These are phyloP conservation scores for Zalerion maritima DNA, from an alignment of 495 filamentous ascomycete species.

Conservation along the genomic window DNA sequence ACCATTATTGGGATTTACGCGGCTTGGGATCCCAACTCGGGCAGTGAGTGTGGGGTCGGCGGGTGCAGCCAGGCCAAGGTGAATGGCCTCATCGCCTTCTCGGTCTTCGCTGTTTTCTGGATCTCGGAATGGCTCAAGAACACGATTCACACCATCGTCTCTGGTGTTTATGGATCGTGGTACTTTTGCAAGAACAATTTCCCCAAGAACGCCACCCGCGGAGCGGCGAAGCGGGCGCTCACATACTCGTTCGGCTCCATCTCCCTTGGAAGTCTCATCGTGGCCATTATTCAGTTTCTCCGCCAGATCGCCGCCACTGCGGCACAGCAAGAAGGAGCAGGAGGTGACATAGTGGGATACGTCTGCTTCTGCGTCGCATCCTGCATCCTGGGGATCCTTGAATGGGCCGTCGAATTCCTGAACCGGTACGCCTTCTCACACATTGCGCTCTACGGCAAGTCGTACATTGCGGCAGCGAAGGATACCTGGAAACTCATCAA, in stretches of 20 bases:
- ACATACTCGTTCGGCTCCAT: slow-evolving; percentile 91
- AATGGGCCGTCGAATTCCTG: slow-evolving; percentile 72
- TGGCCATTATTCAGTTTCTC: slow-evolving; percentile 76
- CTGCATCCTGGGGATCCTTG: slow-evolving; percentile 61
- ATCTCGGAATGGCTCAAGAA: slow-evolving; percentile 86
- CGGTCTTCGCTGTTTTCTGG: slow-evolving; percentile 87
- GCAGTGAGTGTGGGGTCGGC: slow-evolving; percentile 45
- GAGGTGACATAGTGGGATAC: slow-evolving; percentile 54
- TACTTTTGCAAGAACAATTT: slow-evolving; percentile 67
- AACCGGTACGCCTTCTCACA: slow-evolving; percentile 82
- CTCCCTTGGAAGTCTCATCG: slow-evolving; percentile 66
- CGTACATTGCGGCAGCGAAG: slow-evolving; percentile 72
- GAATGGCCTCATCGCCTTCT: slow-evolving; percentile 70
- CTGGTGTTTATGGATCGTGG: slow-evolving; percentile 84
- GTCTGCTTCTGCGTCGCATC: slow-evolving; percentile 57
- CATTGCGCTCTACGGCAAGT: slow-evolving; percentile 81
- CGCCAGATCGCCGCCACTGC: slow-evolving; percentile 64
- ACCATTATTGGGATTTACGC: slow-evolving; percentile 57
- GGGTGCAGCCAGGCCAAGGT: slow-evolving; percentile 65
- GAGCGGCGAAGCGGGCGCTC: slow-evolving; percentile 58
- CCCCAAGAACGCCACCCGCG: slow-evolving; percentile 61
- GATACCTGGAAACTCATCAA: slow-evolving; percentile 87
- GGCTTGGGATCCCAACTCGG: slow-evolving; percentile 67
- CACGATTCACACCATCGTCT: slow-evolving; percentile 74
- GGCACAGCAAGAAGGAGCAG: slow-evolving; percentile 42